These are phyloP conservation scores for Guillardia theta DNA, from an alignment of 78 protist species.

Conservation along the genomic window DNA sequence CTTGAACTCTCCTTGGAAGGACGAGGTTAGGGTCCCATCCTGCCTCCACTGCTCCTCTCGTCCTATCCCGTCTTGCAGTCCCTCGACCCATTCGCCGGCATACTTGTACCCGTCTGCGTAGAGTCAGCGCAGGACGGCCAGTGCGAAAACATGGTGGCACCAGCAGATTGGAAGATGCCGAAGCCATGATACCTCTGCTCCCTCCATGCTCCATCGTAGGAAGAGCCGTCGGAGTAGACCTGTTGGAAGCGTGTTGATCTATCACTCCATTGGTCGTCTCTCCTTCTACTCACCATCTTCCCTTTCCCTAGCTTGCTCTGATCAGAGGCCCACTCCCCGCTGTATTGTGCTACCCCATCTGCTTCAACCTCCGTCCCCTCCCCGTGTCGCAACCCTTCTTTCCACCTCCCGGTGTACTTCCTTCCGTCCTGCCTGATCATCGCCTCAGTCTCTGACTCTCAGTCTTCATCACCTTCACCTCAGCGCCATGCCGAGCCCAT, in stretches of 20 bases:
- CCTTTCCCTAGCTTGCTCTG: background rate
- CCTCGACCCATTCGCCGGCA: background rate
- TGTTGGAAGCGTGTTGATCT: background rate
- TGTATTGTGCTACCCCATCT: background rate
- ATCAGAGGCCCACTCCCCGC: background rate
- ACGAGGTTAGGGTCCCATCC: too few relatives aligned
- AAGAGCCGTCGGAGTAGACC: background rate
- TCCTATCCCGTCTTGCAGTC: too few relatives aligned
- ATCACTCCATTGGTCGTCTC: background rate
- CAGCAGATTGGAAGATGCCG: too few relatives aligned
- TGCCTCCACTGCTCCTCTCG: too few relatives aligned
- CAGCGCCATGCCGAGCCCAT: background rate
- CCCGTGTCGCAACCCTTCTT: background rate
- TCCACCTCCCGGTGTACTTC: background rate
- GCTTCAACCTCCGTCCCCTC: background rate
- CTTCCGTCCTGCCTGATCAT: background rate
- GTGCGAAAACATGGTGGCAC: too few relatives aligned
- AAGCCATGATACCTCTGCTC: too few relatives aligned
- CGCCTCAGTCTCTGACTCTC: background rate
- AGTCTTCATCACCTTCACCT: background rate
- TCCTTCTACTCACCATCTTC: background rate
- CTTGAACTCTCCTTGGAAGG: too few relatives aligned
- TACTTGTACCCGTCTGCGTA: background rate
- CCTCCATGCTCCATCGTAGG: background rate
- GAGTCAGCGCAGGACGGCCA: too few relatives aligned